Evolutionary conservation across 371 early-diverging fungal genomes (phyloP).

Genomic region (Saksenaea vasiformis): DNA sequence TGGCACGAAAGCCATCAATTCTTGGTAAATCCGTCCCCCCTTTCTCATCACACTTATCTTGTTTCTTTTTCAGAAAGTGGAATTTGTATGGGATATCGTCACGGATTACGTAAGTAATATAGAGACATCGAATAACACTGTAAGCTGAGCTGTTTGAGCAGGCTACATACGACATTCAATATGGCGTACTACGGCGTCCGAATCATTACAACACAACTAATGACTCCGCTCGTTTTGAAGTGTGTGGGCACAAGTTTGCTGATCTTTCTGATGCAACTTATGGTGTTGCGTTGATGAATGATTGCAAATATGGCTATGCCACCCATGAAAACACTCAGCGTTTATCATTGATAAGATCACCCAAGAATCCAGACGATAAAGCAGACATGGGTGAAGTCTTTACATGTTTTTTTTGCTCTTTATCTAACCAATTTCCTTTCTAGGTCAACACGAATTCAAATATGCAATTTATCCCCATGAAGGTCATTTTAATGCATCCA

Average conservation of each 20-base stretch:
- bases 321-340: constrained; percentile 82
- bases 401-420: neutral
- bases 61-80: constrained; percentile 71
- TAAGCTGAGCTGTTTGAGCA: constrained; percentile 5
- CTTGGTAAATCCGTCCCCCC: constrained; percentile 45
- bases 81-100: constrained; percentile 84
- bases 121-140: neutral
- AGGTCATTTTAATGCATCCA: constrained; percentile 73
- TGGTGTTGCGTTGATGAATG: constrained; percentile 93
- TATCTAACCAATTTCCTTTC: neutral
- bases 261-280: constrained; percentile 93
- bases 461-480: constrained; percentile 92
- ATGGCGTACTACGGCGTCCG: constrained; percentile 89
- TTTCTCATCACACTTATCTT: neutral
- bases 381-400: constrained; percentile 59
- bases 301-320: constrained; percentile 91
- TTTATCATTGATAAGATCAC: constrained; percentile 82
- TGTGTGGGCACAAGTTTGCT: constrained; percentile 93
- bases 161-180: constrained; percentile 96
- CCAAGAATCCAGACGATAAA: constrained; percentile 77
- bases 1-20: constrained; percentile 93
- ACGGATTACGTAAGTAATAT: constrained; percentile 64
- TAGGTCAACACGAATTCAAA: constrained; percentile 74
- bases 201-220: constrained; percentile 93
- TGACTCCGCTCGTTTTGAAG: constrained; percentile 82